Base-by-base conservation (phyloP, 495 filamentous ascomycete species). In the Podospora australis region DNA sequence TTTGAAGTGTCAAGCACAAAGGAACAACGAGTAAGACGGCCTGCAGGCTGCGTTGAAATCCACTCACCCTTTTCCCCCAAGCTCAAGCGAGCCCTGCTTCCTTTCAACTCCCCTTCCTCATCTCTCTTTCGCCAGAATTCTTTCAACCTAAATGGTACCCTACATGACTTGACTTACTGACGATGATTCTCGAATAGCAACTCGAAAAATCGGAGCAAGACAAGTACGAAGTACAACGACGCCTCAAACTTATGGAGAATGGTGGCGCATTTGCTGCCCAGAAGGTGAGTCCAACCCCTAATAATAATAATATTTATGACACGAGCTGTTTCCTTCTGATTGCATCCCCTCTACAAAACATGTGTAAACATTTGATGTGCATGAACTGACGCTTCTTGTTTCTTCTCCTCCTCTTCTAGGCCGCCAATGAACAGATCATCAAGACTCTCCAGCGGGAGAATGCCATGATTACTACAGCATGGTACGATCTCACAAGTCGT, bases 401-500 rank as follows among this genome's bases (percentile, higher is more conserved):
- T n/a, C n/a, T n/a, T n/a, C n/a, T n/a, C n/a, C n/a, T n/a, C n/a
- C n/a, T 24, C 11, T 6, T 11, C 14, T 10, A 78, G 68, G 75
- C 79, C 58, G 69, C 77, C 56, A 72, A 76, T 56, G 79, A 85
- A 32, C 70, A 82, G 49, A 68, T 72, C 47, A 81, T 80, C 51
- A 82, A 84, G 55, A 84, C 83, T 48, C 74, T 88, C 36, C 78
- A 87, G 61, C 82, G 86, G 48, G 92, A 98, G 67, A 87, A 90
- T 53, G 73, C 71, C 43, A 79, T 97, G 65, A 88, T 98, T 50
- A 74, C 84, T 24, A 90, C 84, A 3, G 90, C 92, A 9, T 98
- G 88, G 87, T 95, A 95, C 66, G 88, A 96, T 55, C 77, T 96
- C 32, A 78, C 88, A 11, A 81, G 78, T 58, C 77, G 91, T 30